phyloP scores from a whole-genome alignment of 768 basidiomycete genomes.

The Russula griseocarnosa region DNA sequence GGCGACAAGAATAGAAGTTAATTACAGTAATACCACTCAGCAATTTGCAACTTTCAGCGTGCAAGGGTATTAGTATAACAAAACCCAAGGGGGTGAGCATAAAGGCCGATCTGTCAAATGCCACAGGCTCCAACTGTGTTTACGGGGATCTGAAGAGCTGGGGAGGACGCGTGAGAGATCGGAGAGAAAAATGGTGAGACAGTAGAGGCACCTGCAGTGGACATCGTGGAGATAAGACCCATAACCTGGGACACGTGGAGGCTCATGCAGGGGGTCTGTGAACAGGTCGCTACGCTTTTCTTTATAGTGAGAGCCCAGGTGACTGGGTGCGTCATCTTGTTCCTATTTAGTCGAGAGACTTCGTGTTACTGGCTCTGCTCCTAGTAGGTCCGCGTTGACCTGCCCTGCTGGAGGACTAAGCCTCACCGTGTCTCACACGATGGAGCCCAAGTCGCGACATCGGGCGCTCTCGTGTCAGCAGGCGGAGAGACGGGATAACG shows the following conservation, averaged over 20 bases:
- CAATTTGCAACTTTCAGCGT: constrained; percentile 61
- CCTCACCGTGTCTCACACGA: too few relatives aligned
- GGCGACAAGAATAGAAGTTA: background rate
- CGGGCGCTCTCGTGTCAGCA: background rate
- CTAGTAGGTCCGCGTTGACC: background rate
- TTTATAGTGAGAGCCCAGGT: background rate
- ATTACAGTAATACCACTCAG: constrained; percentile 34
- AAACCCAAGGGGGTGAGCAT: background rate
- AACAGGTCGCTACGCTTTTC: background rate
- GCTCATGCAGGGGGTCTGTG: background rate
- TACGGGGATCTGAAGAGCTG: constrained; percentile 29
- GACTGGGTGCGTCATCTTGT: background rate
- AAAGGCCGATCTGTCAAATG: constrained; percentile 35
- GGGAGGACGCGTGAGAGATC: background rate
- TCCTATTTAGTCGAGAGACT: background rate
- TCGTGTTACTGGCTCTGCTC: background rate
- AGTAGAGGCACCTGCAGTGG: background rate
- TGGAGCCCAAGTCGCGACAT: too few relatives aligned
- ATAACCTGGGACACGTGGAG: too few relatives aligned
- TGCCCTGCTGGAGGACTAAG: too few relatives aligned
- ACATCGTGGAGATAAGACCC: constrained; percentile 5
- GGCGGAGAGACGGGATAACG: background rate
- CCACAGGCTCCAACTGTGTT: constrained; percentile 31
- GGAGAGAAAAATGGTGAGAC: background rate
- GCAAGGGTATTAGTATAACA: background rate